Evolutionary conservation across 768 basidiomycete species (phyloP), one percentile per base, ranked within the genome.

Genomic region (Cystofilobasidium capitatum): DNA sequence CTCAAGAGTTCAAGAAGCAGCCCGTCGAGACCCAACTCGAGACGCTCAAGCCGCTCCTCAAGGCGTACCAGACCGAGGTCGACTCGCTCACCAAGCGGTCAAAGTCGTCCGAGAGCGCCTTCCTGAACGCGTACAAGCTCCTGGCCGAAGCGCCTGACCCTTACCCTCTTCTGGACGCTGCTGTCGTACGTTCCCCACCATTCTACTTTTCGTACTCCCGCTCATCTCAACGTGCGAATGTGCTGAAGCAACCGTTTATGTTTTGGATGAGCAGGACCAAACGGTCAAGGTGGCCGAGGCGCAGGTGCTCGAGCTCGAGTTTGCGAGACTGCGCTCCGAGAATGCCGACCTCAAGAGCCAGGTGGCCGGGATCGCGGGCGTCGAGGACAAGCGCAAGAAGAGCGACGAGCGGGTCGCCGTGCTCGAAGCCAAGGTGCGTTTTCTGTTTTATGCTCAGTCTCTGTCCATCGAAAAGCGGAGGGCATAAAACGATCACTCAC

Each of bases 61-160:
- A 94, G 80, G 92, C 91, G 0, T 97, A 97, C 80, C 94, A 98
- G 78, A 83, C 86, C 3, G 96, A 98, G 79, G 97, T 99, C 66
- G 96, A 99, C 80, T 87, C 81, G 74, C 84, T 99, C 71, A 98
- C 94, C 0, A 88, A 89, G 72, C 87, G 96, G 12, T 89, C 87
- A 44, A 97, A 97, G 75, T 78, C 83, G 29, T 88, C 92, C 13
- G 96, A 99, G 81, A 93, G 88, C 73, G 89, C 92, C 0, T 98
- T 99, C 78, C 81, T 98, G n/a, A 90, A 86, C 72, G 87, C 93
- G 24, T 98, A 98, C 82, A 98, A 98, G 76, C 84, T 94, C 26
- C 79, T 99, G 10, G 92, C 94, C 0, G 96, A 99, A 74, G 94
- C 90, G 3, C 96, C 94, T 0, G 96, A 99, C 76, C 96, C 96